These are phyloP conservation scores for Grigorovia yakushimaensis DNA, from an alignment of 805 yeast genomes.

Conservation along the genomic window DNA sequence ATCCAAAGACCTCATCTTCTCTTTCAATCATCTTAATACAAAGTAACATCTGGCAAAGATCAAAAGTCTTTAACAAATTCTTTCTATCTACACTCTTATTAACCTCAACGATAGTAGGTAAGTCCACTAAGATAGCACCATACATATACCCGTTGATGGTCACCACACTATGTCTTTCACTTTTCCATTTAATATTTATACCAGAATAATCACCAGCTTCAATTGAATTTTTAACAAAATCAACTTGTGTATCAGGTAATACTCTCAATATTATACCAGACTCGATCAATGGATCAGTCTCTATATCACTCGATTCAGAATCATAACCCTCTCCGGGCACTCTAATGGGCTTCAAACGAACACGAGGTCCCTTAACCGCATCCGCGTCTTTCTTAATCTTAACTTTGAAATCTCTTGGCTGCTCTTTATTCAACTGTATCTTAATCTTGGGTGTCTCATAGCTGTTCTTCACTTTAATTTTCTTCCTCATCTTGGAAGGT, in stretches of 20 bases:
- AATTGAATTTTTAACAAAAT: slow-evolving; percentile 62
- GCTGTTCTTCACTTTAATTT: slow-evolving; percentile 3
- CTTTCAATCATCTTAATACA: slow-evolving; percentile 48
- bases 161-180: slow-evolving; percentile 68
- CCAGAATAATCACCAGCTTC: slow-evolving; percentile 69
- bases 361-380: slow-evolving; percentile 32
- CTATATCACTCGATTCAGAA: slow-evolving; percentile 91
- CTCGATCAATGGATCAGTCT: slow-evolving; percentile 87
- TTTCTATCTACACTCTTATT: slow-evolving; percentile 80
- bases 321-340: slow-evolving; percentile 94
- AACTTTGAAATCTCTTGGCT: slow-evolving; percentile 15
- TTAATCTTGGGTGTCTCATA: neutral
- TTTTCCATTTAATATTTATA: slow-evolving; percentile 72
- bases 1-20: slow-evolving; percentile 38
- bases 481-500: slow-evolving; percentile 2
- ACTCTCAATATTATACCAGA: slow-evolving; percentile 77
- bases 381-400: slow-evolving; percentile 17
- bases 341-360: slow-evolving; percentile 50
- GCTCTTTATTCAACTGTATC: slow-evolving; percentile 9
- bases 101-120: slow-evolving; percentile 81
- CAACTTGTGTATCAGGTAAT: slow-evolving; percentile 41
- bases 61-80: slow-evolving; percentile 78
- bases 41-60: slow-evolving; percentile 74
- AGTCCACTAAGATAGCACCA: slow-evolving; percentile 77
- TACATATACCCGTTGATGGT: slow-evolving; percentile 59